These are phyloP conservation scores for Gyrodon lividus DNA, from an alignment of 768 basidiomycete species.

Conservation along the genomic window DNA sequence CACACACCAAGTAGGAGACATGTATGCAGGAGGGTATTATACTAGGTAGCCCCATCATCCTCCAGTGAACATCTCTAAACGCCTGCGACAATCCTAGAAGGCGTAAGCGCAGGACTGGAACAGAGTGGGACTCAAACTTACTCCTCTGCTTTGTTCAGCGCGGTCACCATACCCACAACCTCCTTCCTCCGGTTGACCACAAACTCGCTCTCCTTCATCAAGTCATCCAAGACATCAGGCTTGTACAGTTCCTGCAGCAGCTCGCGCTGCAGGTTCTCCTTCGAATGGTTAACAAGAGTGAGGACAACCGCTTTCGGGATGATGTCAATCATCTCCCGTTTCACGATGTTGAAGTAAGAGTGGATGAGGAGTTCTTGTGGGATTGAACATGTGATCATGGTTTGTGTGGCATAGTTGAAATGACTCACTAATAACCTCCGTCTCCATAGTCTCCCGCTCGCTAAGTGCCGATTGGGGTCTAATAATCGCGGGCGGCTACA, in stretches of 20 bases:
- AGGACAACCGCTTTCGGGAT: slow-evolving; percentile 93
- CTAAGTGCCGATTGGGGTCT: slow-evolving; percentile 87
- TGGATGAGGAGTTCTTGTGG: slow-evolving; percentile 84
- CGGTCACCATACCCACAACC: slow-evolving; percentile 88
- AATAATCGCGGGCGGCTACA: slow-evolving; percentile 79
- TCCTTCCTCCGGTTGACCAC: slow-evolving; percentile 92
- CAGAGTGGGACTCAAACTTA: slow-evolving; percentile 50
- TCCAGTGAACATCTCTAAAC: slow-evolving; percentile 37
- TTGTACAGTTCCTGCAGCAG: slow-evolving; percentile 96
- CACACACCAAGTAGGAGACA: slow-evolving; percentile 18
- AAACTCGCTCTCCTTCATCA: slow-evolving; percentile 92
- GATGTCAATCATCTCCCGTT: slow-evolving; percentile 99
- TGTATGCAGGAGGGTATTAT: slow-evolving; percentile 31
- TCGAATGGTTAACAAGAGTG: slow-evolving; percentile 89
- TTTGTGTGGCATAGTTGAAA: background rate
- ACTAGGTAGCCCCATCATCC: slow-evolving; percentile 9
- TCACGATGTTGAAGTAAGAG: slow-evolving; percentile 97
- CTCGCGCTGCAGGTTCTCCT: slow-evolving; percentile 93
- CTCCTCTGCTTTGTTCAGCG: slow-evolving; percentile 97
- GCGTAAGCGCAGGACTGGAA: background rate
- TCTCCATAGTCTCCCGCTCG: slow-evolving; percentile 97
- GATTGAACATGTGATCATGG: slow-evolving; percentile 2
- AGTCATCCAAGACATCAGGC: slow-evolving; percentile 90
- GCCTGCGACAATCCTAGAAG: slow-evolving; percentile 59
- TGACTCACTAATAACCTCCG: slow-evolving; percentile 95